Evolutionary conservation across 345 rosid genomes (phyloP).

Genomic region (Salix caprea): DNA sequence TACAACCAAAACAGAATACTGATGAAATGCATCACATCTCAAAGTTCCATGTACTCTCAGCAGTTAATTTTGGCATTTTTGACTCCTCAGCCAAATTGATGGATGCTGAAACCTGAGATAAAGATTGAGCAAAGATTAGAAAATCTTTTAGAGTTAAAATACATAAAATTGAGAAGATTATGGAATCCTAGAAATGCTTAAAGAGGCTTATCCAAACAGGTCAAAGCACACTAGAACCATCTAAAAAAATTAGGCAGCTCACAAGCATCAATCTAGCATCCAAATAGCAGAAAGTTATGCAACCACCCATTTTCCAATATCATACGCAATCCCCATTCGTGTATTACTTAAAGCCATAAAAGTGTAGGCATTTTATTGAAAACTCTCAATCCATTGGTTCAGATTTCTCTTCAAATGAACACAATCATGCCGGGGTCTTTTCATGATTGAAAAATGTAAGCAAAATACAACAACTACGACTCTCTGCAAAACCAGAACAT

Average conservation of each 20-base stretch:
- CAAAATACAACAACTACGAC: neutral
- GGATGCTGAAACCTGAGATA: conserved; percentile 53
- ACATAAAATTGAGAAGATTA: neutral
- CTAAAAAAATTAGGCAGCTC: neutral
- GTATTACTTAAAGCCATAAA: neutral
- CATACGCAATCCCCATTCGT: neutral
- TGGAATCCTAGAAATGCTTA: neutral
- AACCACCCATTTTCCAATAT: neutral
- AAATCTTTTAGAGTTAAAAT: neutral
- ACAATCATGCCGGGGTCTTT: neutral
- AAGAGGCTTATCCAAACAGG: neutral
- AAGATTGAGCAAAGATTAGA: conserved; percentile 1
- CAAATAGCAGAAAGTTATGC: neutral
- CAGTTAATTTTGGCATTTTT: conserved; percentile 60
- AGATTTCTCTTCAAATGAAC: neutral
- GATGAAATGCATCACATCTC: conserved; percentile 40
- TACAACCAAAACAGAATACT: neutral
- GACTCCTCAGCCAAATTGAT: conserved; percentile 61
- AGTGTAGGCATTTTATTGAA: neutral
- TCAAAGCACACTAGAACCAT: neutral
- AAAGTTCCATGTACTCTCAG: conserved; percentile 75
- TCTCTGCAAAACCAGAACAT: neutral
- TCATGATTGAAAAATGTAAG: neutral
- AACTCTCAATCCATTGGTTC: neutral
- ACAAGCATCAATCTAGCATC: neutral